Evolutionary conservation across 2,329 filamentous ascomycete species (phyloP), one percentile per base, ranked within the genome.

Genomic region (Elsinoe australis): DNA sequence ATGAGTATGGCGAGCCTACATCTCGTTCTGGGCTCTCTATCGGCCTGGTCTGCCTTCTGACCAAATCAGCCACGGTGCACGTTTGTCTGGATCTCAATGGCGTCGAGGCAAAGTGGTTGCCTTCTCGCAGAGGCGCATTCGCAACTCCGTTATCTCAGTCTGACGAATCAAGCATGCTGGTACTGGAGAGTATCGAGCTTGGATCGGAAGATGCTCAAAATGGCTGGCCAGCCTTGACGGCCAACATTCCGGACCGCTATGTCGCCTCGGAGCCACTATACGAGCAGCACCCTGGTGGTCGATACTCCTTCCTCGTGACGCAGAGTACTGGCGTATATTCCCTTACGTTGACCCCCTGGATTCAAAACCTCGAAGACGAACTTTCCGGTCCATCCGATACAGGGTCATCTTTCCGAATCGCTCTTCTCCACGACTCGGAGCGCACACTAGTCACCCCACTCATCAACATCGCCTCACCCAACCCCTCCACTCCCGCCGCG

Each of bases 71-170:
- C 35, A 69, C 75, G 48, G 67, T 82, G 5, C 75, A 80, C 53
- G 61, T 81, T 24, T 80, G 74, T 52, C 67, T 83, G 21, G 76
- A 82, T 54, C 60, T 81, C 24, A 74, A 80, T 44, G 79, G 78
- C 0, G 71, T 83, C 2, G 71, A 80, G 54, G 79, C 75, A 5
- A 74, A 78, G 56, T 83, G 79, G 79, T 69, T 82, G 5, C 78
- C 79, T 15, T 60, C 64, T 12, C 61, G 62, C 42, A 56, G 60
- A 49, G 41, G 34, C 5, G n/a, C 32, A 12, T 48, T 34, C n/a
- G 19, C 38, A 26, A 28, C 45, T 31, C 21, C 45, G 12, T 9
- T 32, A 19, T 38, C 45, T 17, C 33, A 31, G 12, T 17, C 33
- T 5, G 34, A 48, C 33, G 45, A 48, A 14, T 38, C 45, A 12